phyloP scores from a whole-genome alignment of 768 basidiomycete genomes.

The Pleurotus salmoneostramineus region DNA sequence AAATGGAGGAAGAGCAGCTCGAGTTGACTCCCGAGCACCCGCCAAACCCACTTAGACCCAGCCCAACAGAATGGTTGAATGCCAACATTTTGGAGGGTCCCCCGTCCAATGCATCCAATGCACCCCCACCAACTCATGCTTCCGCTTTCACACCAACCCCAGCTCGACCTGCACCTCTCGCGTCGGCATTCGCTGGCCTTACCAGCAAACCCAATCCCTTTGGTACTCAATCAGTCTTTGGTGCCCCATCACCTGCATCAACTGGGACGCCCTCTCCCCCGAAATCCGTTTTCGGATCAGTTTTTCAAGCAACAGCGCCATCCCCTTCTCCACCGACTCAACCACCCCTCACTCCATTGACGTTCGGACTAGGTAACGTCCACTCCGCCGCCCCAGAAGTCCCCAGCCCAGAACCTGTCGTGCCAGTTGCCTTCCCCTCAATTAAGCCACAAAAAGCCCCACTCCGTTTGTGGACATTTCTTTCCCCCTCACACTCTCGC shows the following conservation, averaged over 20 bases:
- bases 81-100: neutral
- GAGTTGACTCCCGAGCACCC: constrained; percentile 9
- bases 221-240: constrained; percentile 30
- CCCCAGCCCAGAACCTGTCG: constrained; percentile 13
- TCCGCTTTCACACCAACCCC: neutral
- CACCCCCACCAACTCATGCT: constrained; percentile 8
- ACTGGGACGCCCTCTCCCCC: neutral
- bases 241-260: constrained; percentile 14
- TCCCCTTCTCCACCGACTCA: neutral
- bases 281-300: constrained; percentile 17
- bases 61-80: constrained; percentile 15
- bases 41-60: constrained; percentile 15
- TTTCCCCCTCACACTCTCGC: neutral
- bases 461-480: neutral
- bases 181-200: constrained; percentile 36
- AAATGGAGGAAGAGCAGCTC: constrained; percentile 17
- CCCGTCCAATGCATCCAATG: neutral
- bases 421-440: too few relatives aligned
- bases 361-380: neutral
- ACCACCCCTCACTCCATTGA: neutral
- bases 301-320: neutral
- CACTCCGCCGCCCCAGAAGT: neutral
- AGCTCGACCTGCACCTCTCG: neutral
- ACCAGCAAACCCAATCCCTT: constrained; percentile 35
- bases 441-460: too few relatives aligned